A percentile compares a stretch with the other conserved stretches of the same genome.
phyloP scores from a whole-genome alignment of 148 eudicot genomes.

The Arctostaphylos glauca region DNA sequence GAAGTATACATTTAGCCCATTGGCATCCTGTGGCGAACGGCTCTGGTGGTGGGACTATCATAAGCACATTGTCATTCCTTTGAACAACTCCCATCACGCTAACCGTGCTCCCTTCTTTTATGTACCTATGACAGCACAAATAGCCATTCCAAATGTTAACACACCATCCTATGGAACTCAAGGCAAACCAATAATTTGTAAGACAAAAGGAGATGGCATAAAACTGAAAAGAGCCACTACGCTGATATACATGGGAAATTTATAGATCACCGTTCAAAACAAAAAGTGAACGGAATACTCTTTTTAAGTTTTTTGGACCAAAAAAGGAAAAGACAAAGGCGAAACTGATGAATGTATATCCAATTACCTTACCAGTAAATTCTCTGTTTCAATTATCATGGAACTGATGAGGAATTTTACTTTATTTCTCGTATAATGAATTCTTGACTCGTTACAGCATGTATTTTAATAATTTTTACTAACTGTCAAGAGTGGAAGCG shows the following conservation, averaged over 20 bases:
- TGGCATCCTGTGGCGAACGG: slow-evolving; percentile 91
- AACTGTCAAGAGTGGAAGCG: neutral
- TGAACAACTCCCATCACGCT: slow-evolving; percentile 93
- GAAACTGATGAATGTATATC: neutral
- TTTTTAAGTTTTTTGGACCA: neutral
- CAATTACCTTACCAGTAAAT: neutral
- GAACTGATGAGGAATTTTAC: neutral
- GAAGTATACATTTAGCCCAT: slow-evolving; percentile 82
- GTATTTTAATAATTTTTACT: neutral
- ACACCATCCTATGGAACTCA: neutral
- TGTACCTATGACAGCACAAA: slow-evolving; percentile 46
- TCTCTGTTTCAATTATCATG: neutral
- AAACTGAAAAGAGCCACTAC: neutral
- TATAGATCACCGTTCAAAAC: neutral
- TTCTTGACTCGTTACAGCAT: neutral
- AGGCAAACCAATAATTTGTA: neutral
- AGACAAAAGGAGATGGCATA: neutral
- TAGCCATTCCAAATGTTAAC: neutral
- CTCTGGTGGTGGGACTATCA: slow-evolving; percentile 87
- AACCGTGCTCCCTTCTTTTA: slow-evolving; percentile 96
- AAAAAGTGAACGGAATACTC: neutral
- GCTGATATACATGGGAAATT: neutral
- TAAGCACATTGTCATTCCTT: slow-evolving; percentile 80
- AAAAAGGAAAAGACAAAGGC: neutral
- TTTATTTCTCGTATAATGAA: neutral